Evolutionary conservation across 306 rosid species (phyloP).

Genomic region (Lathyrus aphaca): DNA sequence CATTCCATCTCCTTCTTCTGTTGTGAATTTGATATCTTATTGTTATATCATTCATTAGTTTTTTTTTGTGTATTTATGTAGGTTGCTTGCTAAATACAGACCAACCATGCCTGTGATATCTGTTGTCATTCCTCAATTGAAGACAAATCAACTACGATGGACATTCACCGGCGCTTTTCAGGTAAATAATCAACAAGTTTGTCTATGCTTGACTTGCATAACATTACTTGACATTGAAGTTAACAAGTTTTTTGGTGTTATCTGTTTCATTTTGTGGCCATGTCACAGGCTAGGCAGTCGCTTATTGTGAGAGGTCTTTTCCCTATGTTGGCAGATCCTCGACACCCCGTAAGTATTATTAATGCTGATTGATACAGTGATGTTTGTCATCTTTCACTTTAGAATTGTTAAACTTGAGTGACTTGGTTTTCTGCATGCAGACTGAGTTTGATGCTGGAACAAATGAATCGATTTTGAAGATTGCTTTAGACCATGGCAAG

Average conservation of each 20-base stretch:
- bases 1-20: neutral
- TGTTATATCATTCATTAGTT: neutral
- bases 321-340: conserved; percentile 97
- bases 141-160: conserved; percentile 83
- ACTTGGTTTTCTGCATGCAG: conserved; percentile 47
- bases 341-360: conserved; percentile 79
- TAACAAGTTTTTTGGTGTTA: neutral
- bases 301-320: conserved; percentile 92
- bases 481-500: conserved; percentile 90
- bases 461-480: conserved; percentile 87
- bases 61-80: conserved; percentile 33
- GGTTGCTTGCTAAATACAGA: conserved; percentile 89
- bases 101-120: conserved; percentile 94
- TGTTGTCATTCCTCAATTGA: conserved; percentile 80
- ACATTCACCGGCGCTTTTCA: conserved; percentile 90
- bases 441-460: conserved; percentile 76
- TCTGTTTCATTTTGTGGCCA: conserved; percentile 15
- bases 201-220: conserved; percentile 28
- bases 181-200: conserved; percentile 50
- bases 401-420: conserved; percentile 19
- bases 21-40: conserved; percentile 16
- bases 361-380: neutral
- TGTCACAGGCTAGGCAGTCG: conserved; percentile 90
- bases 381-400: neutral
- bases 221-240: conserved; percentile 12